Base-by-base conservation (phyloP, 164 flowering plant species). In the Liriodendron chinense region DNA sequence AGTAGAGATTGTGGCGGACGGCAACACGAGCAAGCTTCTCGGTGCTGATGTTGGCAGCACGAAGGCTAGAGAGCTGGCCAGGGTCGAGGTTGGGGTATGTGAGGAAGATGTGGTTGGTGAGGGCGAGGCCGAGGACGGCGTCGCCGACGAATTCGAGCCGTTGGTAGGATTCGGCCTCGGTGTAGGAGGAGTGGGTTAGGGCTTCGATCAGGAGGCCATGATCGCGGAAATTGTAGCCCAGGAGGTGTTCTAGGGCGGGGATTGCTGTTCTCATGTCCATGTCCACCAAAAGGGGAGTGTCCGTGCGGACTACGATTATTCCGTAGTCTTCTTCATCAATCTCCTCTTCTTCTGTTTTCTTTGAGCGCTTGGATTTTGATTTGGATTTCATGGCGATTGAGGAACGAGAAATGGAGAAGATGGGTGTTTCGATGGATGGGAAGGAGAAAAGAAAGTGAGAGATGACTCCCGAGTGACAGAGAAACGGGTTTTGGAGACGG, bases 21-120 rank as follows among this genome's bases (percentile, higher is more conserved):
- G 84, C 84, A 1, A 75, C 82, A 6, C 84, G 71, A 2, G 84
- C 84, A 6, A 82, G 79, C 74, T 82, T 82, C 77, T 82, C 84
- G 1, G 84, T 82, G 76, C 82, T 77, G 25, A 82, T 70, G 64
- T 82, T 82, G 22, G 84, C 82, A 5, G 84, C 69, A 2, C 84
- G 84, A 1, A 82, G 76, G 23, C 77, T 74, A 34, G 80, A 72
- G 22, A 82, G 84, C 6, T 56, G 64, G 47, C 84, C 84, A 1
- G 78, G 82, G 18, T 77, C 80, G n/a, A 82, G 76, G 3, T 62
- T 66, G 8, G 82, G 84, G 64, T 82, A 74, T 18, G 70, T 48
- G 1, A 79, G 34, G 72, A 20, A 82, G n/a, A 79, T 68, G 20
- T 79, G 77, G 34, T 79, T 79, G n/a, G 82, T 76, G 1, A 82